phyloP scores from a whole-genome alignment of 768 basidiomycete species.

The Leccinum rimulosum region DNA sequence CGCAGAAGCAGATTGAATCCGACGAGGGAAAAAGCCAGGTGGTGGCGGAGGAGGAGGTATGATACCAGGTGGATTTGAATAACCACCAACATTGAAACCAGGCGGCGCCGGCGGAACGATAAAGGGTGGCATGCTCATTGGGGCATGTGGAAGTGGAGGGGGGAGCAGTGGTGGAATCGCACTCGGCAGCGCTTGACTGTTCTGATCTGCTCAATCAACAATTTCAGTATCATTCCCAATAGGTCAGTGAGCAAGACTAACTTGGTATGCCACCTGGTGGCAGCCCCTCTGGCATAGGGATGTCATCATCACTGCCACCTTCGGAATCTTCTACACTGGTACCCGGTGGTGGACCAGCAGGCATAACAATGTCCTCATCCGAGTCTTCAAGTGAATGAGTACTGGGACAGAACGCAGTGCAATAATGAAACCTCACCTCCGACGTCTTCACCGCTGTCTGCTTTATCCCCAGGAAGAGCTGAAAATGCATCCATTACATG shows the following conservation, averaged over 20 bases:
- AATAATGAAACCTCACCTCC: conserved; percentile 33
- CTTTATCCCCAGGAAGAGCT: conserved; percentile 65
- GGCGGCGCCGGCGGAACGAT: conserved; percentile 17
- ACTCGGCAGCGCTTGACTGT: conserved; percentile 2
- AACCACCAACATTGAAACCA: conserved; percentile 9
- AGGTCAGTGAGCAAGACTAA: conserved; percentile 11
- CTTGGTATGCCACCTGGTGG: conserved; percentile 42
- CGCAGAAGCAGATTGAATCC: conserved; percentile 46
- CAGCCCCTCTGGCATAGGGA: conserved; percentile 84
- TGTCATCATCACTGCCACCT: conserved; percentile 73
- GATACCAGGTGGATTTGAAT: conserved; percentile 14
- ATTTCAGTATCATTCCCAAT: background rate
- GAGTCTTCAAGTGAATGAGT: conserved; percentile 11
- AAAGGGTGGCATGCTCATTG: conserved; percentile 19
- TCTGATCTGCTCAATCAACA: conserved; percentile 6
- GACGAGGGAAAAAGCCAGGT: conserved; percentile 64
- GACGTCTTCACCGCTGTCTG: conserved; percentile 60
- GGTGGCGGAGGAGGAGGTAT: conserved; percentile 45
- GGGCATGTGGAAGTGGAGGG: conserved; percentile 17
- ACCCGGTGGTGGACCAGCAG: conserved; percentile 58
- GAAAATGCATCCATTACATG: conserved; percentile 3
- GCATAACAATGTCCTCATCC: conserved; percentile 67
- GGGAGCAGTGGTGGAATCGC: conserved; percentile 19
- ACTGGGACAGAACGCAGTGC: background rate
- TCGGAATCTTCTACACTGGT: conserved; percentile 35